Evolutionary conservation across 2,329 filamentous ascomycete genomes (phyloP).

Genomic region (Pseudofabraea citricarpa): DNA sequence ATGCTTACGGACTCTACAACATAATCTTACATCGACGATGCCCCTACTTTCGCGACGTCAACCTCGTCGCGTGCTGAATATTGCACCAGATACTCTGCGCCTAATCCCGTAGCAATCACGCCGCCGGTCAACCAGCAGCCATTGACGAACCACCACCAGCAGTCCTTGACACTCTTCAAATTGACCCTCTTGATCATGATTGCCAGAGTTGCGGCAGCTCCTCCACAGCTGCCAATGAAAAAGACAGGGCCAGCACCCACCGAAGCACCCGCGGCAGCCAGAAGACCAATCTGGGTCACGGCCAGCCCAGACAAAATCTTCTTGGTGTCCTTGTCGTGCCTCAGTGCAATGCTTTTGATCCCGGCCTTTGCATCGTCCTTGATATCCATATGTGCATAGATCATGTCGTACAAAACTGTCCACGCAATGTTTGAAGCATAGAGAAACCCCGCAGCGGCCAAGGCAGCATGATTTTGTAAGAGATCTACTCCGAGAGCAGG

Average conservation of each 20-base stretch:
- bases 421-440: conserved; percentile 79
- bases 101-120: conserved; percentile 53
- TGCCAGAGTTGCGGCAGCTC: conserved; percentile 54
- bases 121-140: conserved; percentile 66
- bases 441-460: conserved; percentile 62
- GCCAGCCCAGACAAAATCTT: conserved; percentile 67
- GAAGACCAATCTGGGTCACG: conserved; percentile 60
- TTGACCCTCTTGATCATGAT: conserved; percentile 66
- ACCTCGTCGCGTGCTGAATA: conserved; percentile 30
- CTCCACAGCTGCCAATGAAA: conserved; percentile 63
- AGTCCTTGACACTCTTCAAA: conserved; percentile 60
- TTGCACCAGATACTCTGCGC: conserved; percentile 52
- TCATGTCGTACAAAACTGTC: conserved; percentile 89
- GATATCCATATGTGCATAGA: conserved; percentile 90
- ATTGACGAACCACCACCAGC: conserved; percentile 75
- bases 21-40: neutral
- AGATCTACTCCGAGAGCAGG: conserved; percentile 76
- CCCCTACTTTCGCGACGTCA: conserved; percentile 1
- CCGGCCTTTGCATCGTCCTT: conserved; percentile 80
- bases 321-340: conserved; percentile 75
- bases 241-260: conserved; percentile 65
- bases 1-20: neutral
- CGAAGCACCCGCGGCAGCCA: conserved; percentile 65
- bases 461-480: conserved; percentile 55
- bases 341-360: conserved; percentile 82